Base-by-base conservation (phyloP, 495 filamentous ascomycete genomes). In the Talaromyces adpressus region DNA sequence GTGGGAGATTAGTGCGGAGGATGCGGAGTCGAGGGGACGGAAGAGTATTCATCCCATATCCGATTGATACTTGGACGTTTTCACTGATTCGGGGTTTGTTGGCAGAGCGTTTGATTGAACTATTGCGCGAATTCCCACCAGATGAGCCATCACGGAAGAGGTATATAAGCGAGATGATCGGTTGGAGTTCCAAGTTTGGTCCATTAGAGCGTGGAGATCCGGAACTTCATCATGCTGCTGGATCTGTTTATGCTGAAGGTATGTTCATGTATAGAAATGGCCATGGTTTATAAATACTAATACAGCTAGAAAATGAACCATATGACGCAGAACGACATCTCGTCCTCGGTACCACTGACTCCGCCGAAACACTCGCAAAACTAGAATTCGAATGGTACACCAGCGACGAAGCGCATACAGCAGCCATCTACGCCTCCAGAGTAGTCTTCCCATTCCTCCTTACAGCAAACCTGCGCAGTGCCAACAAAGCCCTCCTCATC, bases 331-430 rank as follows among this genome's bases (percentile, higher is more conserved):
- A 99, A 73, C 85, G 85, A 67, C 94, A 99, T 76, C 81, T 99
- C 52, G 72, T 91, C 20, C 82, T 98, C 30, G 94, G 94, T 65
- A 98, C 92, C 9, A 91, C 89, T 66, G 92, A 94, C 72, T 95
- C 91, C 11, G 85, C 91, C 30, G 88, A 91, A 69, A 82, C 87
- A 6, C 81, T 99, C 36, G 87, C 87, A 32, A 82, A 83, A 58
- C 80, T 97, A 71, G 91, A 97, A 70, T 98, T 96, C 70, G 84
- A 89, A 61, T 99, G 94, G 94, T 99, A 97, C 77, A 87, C 83
- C 22, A 82, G 87, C 63, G 91, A 97, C 71, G 91, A 93, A 32
- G 84, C 91, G 2, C 91, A 96, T 70, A 95, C 91, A 0, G 93
- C 93, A 6, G 87, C 91, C n/a, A 78, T 89, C 36, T 99, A 96